These are phyloP conservation scores for Candida pseudofarinosa DNA, from an alignment of 805 yeast genomes.

Conservation along the genomic window DNA sequence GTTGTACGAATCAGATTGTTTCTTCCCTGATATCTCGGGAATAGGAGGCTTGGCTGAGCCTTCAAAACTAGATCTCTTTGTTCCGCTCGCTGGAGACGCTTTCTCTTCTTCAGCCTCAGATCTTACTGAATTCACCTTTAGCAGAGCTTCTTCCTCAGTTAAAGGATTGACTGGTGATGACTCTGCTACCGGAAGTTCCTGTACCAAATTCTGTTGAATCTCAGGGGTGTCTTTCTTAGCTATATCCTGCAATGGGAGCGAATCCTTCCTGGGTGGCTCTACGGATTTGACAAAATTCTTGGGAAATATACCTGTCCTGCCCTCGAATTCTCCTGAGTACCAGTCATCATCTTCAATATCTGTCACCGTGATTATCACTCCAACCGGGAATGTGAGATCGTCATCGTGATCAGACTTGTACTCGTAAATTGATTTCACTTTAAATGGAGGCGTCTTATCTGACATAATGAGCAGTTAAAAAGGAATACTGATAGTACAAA, in stretches of 20 bases:
- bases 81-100: not conserved
- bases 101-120: not conserved
- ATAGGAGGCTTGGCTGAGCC: conserved; percentile 8
- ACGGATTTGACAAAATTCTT: conserved; percentile 65
- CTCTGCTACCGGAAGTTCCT: conserved; percentile 6
- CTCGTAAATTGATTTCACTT: conserved; percentile 63
- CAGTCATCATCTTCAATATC: conserved; percentile 88
- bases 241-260: not conserved
- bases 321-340: conserved; percentile 70
- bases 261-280: conserved; percentile 3
- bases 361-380: conserved; percentile 70
- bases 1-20: conserved; percentile 41
- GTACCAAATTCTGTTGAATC: not conserved
- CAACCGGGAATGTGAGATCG: conserved; percentile 68
- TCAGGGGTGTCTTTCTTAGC: not conserved
- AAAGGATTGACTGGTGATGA: conserved; percentile 3
- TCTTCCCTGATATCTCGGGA: conserved; percentile 22
- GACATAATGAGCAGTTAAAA: conserved; percentile 11
- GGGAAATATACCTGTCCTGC: conserved; percentile 81
- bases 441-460: conserved; percentile 47
- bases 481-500: not conserved
- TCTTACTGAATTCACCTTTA: not conserved
- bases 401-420: conserved; percentile 67
- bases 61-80: not conserved
- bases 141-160: not conserved